Base-by-base conservation (phyloP, 2,329 filamentous ascomycete genomes). In the Paramyrothecium sp. region DNA sequence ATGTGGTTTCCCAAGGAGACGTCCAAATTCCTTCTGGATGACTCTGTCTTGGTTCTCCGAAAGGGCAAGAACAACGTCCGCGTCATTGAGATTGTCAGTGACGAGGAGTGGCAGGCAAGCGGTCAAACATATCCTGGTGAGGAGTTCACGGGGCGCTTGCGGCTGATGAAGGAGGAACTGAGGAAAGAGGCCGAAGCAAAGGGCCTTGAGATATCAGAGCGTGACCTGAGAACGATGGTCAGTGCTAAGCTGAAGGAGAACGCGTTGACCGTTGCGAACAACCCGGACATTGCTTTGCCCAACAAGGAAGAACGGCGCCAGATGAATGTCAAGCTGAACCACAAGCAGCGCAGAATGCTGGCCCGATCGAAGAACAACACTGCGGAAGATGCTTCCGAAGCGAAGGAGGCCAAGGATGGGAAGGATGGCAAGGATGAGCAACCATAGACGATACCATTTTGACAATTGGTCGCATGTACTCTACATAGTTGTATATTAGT, bases 41-140 rank as follows among this genome's bases (percentile, higher is more conserved):
- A 70, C 56, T 77, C 80, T 61, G 63, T 88, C 51, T 73, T 89
- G 60, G 80, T 89, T 63, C 73, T 89, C 54, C 83, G 86, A 61
- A 84, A 81, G 66, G 85, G 85, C 62, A 88, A 87, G 74, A 81
- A 86, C 71, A 85, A 87, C 60, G 71, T 89, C 50, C 81, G 84
- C 50, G 79, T 88, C 61, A 76, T 89, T 54, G 77, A 87, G 70
- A 75, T 89, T 60, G 74, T 89, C 30, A 74, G 72, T 59, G 83
- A 89, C 65, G 75, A 82, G 51, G 79, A 80, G 58, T 87, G 81
- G 78, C 65, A 71, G 47, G 65, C 62, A 4, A 79, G 75, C 56
- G 83, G 83, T 26, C 57, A 74, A 60, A 72, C 71, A 19, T 87
- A 87, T 67, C 78, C 81, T 1, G 84, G 84, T 49, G 74, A 85